Evolutionary conservation across 2,329 filamentous ascomycete genomes (phyloP).

Genomic region (Paraconiothyrium brasiliense): DNA sequence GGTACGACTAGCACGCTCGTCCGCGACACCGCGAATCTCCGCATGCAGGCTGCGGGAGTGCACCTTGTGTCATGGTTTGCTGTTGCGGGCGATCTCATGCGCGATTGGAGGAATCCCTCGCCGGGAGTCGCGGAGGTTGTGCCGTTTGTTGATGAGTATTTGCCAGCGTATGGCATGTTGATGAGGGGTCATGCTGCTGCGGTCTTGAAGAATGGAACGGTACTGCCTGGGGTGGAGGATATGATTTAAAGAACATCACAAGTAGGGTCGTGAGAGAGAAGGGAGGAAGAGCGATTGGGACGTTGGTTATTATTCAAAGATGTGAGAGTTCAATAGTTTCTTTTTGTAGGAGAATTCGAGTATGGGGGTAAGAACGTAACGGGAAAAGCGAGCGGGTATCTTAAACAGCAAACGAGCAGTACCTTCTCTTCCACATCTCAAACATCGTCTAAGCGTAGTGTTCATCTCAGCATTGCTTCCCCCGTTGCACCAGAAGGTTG

Average conservation of each 20-base stretch:
- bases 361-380: too few species aligned
- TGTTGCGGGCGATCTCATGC: slow-evolving; percentile 74
- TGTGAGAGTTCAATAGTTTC: too few species aligned
- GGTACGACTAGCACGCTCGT: slow-evolving; percentile 72
- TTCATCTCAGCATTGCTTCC: neutral
- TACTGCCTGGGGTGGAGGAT: slow-evolving; percentile 64
- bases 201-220: slow-evolving; percentile 64
- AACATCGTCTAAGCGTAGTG: neutral
- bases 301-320: neutral
- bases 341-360: too few species aligned
- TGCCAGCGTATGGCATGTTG: slow-evolving; percentile 71
- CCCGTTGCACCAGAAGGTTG: slow-evolving; percentile 1
- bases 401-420: neutral
- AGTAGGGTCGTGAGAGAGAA: neutral
- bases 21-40: slow-evolving; percentile 70
- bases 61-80: slow-evolving; percentile 69
- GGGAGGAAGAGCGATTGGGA: neutral
- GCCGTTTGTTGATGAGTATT: slow-evolving; percentile 70
- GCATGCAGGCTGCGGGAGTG: slow-evolving; percentile 73
- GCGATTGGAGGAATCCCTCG: slow-evolving; percentile 69
- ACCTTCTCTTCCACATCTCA: neutral
- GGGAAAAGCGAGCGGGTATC: slow-evolving; percentile 3
- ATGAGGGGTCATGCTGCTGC: slow-evolving; percentile 70
- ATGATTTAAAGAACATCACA: slow-evolving; percentile 22
- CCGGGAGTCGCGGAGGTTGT: slow-evolving; percentile 64